Evolutionary conservation across 2,329 filamentous ascomycete species (phyloP).

Genomic region (Cyclaneusma minus): DNA sequence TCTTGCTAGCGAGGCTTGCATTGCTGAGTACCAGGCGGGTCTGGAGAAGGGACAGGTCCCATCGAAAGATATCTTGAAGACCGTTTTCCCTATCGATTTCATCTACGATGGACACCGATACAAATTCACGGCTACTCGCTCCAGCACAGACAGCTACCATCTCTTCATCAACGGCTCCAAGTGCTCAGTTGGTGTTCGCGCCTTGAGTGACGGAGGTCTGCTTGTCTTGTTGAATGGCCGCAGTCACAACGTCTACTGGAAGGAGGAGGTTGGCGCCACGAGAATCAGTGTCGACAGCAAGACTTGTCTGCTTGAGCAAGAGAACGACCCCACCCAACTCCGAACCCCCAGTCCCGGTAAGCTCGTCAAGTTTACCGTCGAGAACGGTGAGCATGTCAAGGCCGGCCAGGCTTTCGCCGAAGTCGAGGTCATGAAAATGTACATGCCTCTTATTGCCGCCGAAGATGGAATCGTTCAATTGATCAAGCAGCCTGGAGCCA

Average conservation of each 20-base stretch:
- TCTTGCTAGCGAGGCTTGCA: constrained; percentile 78
- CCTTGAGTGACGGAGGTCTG: constrained; percentile 85
- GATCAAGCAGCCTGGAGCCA: constrained; percentile 98
- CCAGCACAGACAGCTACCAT: constrained; percentile 86
- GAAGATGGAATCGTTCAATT: constrained; percentile 95
- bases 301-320: constrained; percentile 93
- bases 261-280: constrained; percentile 92
- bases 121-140: constrained; percentile 94
- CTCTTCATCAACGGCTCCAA: constrained; percentile 98
- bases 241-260: constrained; percentile 99
- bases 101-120: constrained; percentile 95
- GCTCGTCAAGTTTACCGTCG: constrained; percentile 93
- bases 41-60: constrained; percentile 96
- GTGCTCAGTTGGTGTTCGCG: constrained; percentile 82
- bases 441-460: constrained; percentile 92
- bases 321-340: constrained; percentile 96
- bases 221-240: constrained; percentile 80
- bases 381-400: constrained; percentile 85
- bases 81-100: constrained; percentile 93
- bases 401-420: constrained; percentile 90
- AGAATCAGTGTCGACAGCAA: constrained; percentile 95
- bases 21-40: constrained; percentile 72
- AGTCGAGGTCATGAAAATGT: constrained; percentile 99
- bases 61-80: constrained; percentile 92
- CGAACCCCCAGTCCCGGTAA: constrained; percentile 91